Base-by-base conservation (phyloP, 345 rosid species). In the Gossypium longicalyx region DNA sequence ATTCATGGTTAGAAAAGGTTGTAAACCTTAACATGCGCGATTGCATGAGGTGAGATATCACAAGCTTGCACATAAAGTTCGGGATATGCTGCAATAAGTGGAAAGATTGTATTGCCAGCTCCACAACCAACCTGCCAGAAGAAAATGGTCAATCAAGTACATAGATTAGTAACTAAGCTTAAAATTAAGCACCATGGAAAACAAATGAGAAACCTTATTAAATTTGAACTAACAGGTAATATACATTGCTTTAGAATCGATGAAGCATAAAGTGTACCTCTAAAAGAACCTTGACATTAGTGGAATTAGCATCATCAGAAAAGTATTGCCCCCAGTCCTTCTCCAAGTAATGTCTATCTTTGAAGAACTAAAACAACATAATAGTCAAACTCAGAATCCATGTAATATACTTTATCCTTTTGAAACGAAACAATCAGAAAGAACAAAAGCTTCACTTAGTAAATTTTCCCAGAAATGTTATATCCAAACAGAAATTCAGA, bases 321-420 rank as follows among this genome's bases (percentile, higher is more conserved):
- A 88, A 83, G 85, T 83, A 83, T 20, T 53, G 76, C 12, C 85
- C 86, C 92, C 90, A 85, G 63, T 88, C 92, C 76, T 88, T 88
- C 70, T 83, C 86, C 86, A 88, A 78, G 88, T 86, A 88, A 82
- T 88, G 91, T 52, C 89, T 86, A n/a, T 88, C 89, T 75, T 88
- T 88, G 71, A 88, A 88, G 69, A 88, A 86, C 88, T 88, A 63
- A 48, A 70, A n/a, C 51, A 38, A 8, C 23, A 57, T 9, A 79
- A 22, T 12, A 44, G 16, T 23, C n/a, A 65, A 49, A 12, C 56
- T 44, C 27, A 29, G 27, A 19, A 45, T 27, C 12, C 34, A 44
- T 41, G 16, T 44, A 58, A 19, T n/a, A 29, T 1, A 41, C 4
- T 74, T 52, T 27, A 38, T 12, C 29, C 58, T 56, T 47, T 22